phyloP scores from a whole-genome alignment of 129 eudicot genomes.

The Deinandra increscens region DNA sequence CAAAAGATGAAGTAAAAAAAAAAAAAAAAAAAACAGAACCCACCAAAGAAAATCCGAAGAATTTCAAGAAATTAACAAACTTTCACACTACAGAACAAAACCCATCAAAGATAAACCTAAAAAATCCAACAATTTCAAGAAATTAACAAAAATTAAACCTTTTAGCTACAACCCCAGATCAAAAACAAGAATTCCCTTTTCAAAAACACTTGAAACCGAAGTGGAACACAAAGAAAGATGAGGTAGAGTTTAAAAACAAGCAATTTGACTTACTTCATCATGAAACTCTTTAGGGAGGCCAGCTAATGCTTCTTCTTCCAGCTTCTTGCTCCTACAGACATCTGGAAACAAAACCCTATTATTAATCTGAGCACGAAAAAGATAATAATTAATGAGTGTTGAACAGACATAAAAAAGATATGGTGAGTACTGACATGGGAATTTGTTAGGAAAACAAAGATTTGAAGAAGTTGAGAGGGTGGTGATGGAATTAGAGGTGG shows the following conservation, averaged over 20 bases:
- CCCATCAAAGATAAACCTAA: neutral
- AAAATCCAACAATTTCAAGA: neutral
- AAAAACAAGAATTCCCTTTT: neutral
- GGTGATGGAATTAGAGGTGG: conserved; percentile 15
- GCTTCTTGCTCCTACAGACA: conserved; percentile 56
- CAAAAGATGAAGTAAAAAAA: no score
- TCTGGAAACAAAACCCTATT: conserved; percentile 33
- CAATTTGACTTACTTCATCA: conserved; percentile 63
- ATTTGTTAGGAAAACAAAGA: conserved; percentile 22
- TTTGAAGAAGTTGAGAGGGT: conserved; percentile 16
- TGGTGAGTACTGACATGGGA: conserved; percentile 7
- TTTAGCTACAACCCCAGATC: neutral
- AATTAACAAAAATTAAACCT: neutral
- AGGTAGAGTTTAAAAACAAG: neutral
- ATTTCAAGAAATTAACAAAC: neutral
- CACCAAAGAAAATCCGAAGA: no score
- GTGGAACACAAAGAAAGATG: neutral
- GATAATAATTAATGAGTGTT: neutral
- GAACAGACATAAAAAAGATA: no score
- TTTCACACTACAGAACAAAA: neutral
- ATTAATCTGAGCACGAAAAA: neutral
- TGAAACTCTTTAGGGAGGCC: conserved; percentile 74
- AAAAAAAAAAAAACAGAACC: no score
- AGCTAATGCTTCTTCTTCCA: conserved; percentile 61
- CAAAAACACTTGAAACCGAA: neutral